A percentile compares a stretch with the other conserved stretches of the same genome.
These are phyloP conservation scores for Hevea brasiliensis DNA, from an alignment of 345 rosid species.

Conservation along the genomic window DNA sequence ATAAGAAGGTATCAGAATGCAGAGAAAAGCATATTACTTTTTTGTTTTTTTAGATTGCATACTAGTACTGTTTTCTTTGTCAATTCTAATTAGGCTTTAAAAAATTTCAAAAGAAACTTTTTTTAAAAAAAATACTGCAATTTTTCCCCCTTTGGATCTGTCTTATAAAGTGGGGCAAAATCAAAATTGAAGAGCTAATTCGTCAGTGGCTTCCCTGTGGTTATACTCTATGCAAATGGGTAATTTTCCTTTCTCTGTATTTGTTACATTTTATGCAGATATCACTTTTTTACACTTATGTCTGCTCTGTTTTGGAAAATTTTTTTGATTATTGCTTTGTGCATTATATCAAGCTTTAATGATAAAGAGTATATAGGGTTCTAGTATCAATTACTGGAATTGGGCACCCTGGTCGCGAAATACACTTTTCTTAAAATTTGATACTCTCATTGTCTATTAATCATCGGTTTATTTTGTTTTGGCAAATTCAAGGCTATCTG, in stretches of 20 bases:
- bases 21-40: slow-evolving; percentile 7
- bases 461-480: slow-evolving; percentile 4
- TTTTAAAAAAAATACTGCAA: neutral
- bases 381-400: slow-evolving; percentile 20
- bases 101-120: no score
- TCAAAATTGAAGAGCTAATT: slow-evolving; percentile 19
- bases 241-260: slow-evolving; percentile 5
- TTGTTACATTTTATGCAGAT: neutral
- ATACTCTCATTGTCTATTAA: neutral
- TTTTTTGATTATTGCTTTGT: neutral
- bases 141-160: slow-evolving; percentile 4
- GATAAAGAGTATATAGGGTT: slow-evolving; percentile 18
- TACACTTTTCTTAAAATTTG: slow-evolving; percentile 1
- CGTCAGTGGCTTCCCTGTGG: slow-evolving; percentile 22
- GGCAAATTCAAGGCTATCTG: slow-evolving; percentile 12
- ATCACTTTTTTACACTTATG: slow-evolving; percentile 5
- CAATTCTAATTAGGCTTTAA: slow-evolving; percentile 6
- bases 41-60: neutral
- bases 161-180: slow-evolving; percentile 14
- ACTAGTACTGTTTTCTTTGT: slow-evolving; percentile 1
- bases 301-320: slow-evolving; percentile 14
- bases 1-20: slow-evolving; percentile 7
- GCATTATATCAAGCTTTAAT: slow-evolving; percentile 12
- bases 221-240: slow-evolving; percentile 24
- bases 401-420: slow-evolving; percentile 3